Evolutionary conservation across 805 yeast species (phyloP).

Genomic region (Diddensiella transvaalensis): DNA sequence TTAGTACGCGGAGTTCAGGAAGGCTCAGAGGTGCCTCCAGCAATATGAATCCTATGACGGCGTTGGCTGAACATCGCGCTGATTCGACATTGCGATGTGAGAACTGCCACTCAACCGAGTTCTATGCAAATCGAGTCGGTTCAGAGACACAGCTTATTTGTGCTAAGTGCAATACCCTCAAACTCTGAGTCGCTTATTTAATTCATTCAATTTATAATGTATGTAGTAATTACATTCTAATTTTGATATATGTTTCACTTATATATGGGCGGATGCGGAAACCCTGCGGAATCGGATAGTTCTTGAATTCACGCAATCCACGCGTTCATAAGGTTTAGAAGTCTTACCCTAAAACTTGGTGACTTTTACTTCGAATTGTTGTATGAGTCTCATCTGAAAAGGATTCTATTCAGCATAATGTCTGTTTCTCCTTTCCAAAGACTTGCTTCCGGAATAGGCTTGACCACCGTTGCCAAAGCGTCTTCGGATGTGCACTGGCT

Average conservation of each 20-base stretch:
- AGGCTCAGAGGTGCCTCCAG: neutral
- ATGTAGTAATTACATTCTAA: no score
- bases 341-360: no score
- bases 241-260: no score
- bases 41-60: neutral
- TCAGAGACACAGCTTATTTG: neutral
- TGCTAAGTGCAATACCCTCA: constrained; percentile 1
- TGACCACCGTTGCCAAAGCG: constrained; percentile 14
- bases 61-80: neutral
- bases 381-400: no score
- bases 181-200: no score
- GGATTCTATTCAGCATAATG: neutral
- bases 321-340: no score
- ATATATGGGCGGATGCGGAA: no score
- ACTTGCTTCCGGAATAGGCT: constrained; percentile 4
- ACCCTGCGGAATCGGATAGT: no score
- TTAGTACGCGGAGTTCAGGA: neutral
- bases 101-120: constrained; percentile 3
- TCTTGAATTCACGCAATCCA: no score
- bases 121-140: neutral
- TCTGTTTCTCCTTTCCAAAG: neutral
- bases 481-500: constrained; percentile 33
- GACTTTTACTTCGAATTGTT: no score
- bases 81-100: neutral
- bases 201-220: no score